phyloP scores from a whole-genome alignment of 1,284 basidiomycete genomes.

The Heimioporus punctisporus region DNA sequence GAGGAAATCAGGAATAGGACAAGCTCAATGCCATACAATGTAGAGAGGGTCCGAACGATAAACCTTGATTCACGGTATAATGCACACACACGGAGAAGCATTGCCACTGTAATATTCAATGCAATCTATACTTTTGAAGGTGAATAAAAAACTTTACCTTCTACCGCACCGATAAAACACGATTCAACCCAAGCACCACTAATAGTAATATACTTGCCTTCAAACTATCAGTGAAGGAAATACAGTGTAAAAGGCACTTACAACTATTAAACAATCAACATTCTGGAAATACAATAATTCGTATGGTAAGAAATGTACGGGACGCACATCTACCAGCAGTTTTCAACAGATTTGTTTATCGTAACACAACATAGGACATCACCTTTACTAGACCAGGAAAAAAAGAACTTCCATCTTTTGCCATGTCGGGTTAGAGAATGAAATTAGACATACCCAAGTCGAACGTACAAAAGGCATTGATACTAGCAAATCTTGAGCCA shows the following conservation, averaged over 20 bases:
- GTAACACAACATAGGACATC: neutral
- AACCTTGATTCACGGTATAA: constrained; percentile 6
- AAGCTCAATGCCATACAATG: constrained; percentile 1
- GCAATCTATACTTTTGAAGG: neutral
- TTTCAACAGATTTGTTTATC: neutral
- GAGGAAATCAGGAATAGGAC: neutral
- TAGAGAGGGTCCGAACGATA: constrained; percentile 5
- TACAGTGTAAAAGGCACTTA: no score
- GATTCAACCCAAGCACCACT: no score
- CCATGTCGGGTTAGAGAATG: no score
- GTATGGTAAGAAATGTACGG: no score
- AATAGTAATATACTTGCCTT: no score
- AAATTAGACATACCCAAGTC: neutral
- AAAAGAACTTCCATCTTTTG: neutral
- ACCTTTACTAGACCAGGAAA: neutral
- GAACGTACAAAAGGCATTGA: neutral
- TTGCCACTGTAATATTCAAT: neutral
- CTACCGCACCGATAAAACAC: constrained; percentile 1
- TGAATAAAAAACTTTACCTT: constrained; percentile 4
- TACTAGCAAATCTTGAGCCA: neutral
- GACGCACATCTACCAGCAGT: neutral
- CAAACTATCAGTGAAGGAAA: no score
- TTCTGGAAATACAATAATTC: no score
- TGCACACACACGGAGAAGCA: constrained; percentile 15
- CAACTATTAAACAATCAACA: no score